Percentiles rank a stretch among this genome's conserved stretches.
These are phyloP conservation scores for Lolium rigidum DNA, from an alignment of 176 grass and related monocot species.

Conservation along the genomic window DNA sequence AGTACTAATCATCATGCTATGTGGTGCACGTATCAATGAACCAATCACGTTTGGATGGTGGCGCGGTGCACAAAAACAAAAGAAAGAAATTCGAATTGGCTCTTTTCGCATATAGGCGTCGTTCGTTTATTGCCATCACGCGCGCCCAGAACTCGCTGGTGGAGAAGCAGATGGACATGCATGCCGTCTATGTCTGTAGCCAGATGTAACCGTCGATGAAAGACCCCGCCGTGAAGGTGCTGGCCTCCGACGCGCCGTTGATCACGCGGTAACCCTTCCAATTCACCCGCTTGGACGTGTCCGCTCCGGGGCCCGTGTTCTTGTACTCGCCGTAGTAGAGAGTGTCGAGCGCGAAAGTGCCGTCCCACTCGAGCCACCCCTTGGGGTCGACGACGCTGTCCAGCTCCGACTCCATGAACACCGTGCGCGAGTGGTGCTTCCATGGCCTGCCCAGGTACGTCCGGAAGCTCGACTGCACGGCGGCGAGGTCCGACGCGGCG, in stretches of 20 bases:
- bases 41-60: too few species aligned
- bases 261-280: constrained; percentile 73
- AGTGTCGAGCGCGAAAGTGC: constrained; percentile 67
- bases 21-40: too few species aligned
- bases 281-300: constrained; percentile 37
- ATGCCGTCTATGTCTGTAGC: constrained; percentile 41
- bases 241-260: constrained; percentile 52
- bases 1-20: too few species aligned
- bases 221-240: constrained; percentile 53
- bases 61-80: too few species aligned
- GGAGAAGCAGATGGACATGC: constrained; percentile 54
- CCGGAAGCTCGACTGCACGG: constrained; percentile 42
- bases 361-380: constrained; percentile 71
- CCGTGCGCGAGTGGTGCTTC: constrained; percentile 76
- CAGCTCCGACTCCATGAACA: constrained; percentile 66
- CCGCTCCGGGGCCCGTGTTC: constrained; percentile 61
- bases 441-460: constrained; percentile 74
- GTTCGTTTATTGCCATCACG: too few species aligned
- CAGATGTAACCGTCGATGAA: constrained; percentile 83
- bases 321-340: constrained; percentile 87
- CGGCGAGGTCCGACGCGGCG: constrained; percentile 54
- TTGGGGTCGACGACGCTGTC: constrained; percentile 53
- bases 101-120: too few species aligned
- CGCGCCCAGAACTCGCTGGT: constrained; percentile 39
- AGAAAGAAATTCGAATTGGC: too few species aligned